These are phyloP conservation scores for Mycena rosella DNA, from an alignment of 768 basidiomycete genomes.

Conservation along the genomic window DNA sequence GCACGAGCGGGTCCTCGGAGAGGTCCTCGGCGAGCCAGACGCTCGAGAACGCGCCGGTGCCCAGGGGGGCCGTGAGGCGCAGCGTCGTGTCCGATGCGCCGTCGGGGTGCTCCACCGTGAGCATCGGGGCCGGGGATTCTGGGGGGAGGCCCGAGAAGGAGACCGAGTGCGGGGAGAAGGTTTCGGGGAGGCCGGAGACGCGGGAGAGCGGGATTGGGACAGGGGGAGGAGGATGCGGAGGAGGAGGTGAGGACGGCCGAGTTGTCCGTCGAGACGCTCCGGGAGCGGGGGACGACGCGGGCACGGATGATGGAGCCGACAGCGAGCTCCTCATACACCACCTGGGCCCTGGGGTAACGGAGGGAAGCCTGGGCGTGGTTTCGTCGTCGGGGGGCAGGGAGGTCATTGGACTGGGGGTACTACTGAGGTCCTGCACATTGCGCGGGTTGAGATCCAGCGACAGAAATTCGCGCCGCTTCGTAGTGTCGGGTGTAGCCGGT, in stretches of 20 bases:
- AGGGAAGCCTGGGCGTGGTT: slow-evolving; percentile 35
- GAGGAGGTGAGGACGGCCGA: slow-evolving; percentile 42
- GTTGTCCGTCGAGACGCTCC: slow-evolving; percentile 35
- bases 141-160: slow-evolving; percentile 33
- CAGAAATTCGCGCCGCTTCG: slow-evolving; percentile 30
- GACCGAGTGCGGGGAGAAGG: slow-evolving; percentile 17
- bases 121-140: slow-evolving; percentile 23
- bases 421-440: slow-evolving; percentile 26
- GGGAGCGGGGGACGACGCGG: slow-evolving; percentile 39
- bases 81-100: slow-evolving; percentile 51
- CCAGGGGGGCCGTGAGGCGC: slow-evolving; percentile 66
- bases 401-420: slow-evolving; percentile 15
- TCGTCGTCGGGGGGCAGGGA: slow-evolving; percentile 21
- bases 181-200: slow-evolving; percentile 31
- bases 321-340: slow-evolving; percentile 31
- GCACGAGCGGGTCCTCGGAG: slow-evolving; percentile 58
- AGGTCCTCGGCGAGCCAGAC: slow-evolving; percentile 81
- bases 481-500: slow-evolving; percentile 8
- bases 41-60: slow-evolving; percentile 79
- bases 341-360: slow-evolving; percentile 29
- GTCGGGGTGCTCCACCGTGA: slow-evolving; percentile 26
- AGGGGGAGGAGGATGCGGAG: slow-evolving; percentile 28
- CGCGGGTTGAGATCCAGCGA: slow-evolving; percentile 27
- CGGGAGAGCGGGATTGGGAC: slow-evolving; percentile 28
- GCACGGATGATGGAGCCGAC: slow-evolving; percentile 37